Evolutionary conservation across 345 rosid species (phyloP).

Genomic region (Salix udensis): DNA sequence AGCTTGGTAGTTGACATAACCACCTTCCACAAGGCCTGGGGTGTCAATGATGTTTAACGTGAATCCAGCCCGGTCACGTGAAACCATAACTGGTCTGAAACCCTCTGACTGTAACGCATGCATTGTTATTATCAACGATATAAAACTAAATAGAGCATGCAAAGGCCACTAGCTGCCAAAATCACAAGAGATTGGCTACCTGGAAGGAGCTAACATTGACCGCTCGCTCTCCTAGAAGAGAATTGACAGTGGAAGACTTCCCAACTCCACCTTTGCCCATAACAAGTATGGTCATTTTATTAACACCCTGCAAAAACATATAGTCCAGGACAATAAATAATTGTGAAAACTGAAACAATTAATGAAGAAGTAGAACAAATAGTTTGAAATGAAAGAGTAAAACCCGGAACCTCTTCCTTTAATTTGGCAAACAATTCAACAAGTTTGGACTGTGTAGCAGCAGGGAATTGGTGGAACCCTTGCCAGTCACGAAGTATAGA

Average conservation of each 20-base stretch:
- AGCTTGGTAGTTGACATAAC: constrained; percentile 74
- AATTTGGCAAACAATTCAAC: constrained; percentile 64
- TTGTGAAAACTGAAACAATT: background rate
- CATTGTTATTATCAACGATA: background rate
- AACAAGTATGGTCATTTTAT: constrained; percentile 67
- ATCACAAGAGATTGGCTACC: constrained; percentile 28
- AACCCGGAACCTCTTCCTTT: constrained; percentile 57
- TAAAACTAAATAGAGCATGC: background rate
- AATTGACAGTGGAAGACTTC: constrained; percentile 81
- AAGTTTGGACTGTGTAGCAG: constrained; percentile 67
- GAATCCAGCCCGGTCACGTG: constrained; percentile 70
- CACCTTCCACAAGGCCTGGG: constrained; percentile 84
- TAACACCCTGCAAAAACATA: constrained; percentile 43
- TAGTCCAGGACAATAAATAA: constrained; percentile 7
- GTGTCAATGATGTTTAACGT: constrained; percentile 72
- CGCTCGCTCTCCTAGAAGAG: constrained; percentile 68
- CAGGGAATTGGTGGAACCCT: constrained; percentile 76
- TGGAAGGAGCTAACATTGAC: constrained; percentile 72
- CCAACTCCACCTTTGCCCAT: constrained; percentile 95
- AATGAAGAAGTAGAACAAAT: background rate
- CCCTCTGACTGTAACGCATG: constrained; percentile 48
- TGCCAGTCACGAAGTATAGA: constrained; percentile 58
- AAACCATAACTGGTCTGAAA: constrained; percentile 68
- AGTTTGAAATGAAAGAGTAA: background rate
- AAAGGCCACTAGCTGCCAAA: background rate